These are phyloP conservation scores for Pythium dissimile DNA, from an alignment of 352 stramenopile genomes.

Conservation along the genomic window DNA sequence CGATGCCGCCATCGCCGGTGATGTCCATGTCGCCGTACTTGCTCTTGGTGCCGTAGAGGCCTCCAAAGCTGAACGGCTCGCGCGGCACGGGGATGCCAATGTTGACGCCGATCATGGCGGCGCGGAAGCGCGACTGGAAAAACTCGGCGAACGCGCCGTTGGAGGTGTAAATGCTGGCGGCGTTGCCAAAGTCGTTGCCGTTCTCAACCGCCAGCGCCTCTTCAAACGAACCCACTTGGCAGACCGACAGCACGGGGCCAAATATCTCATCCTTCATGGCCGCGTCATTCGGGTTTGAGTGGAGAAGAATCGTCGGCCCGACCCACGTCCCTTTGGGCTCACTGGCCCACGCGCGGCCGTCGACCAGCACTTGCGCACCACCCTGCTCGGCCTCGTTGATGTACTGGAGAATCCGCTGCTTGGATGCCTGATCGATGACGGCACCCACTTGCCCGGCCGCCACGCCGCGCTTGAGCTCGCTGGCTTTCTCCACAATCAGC, in stretches of 20 bases:
- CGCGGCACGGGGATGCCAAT: constrained; percentile 94
- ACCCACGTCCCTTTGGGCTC: constrained; percentile 83
- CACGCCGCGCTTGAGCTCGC: constrained; percentile 85
- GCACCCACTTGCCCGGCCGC: constrained; percentile 92
- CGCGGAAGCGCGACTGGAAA: constrained; percentile 90
- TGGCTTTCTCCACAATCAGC: constrained; percentile 85
- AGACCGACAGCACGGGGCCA: constrained; percentile 94
- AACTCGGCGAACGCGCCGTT: constrained; percentile 93
- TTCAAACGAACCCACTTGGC: constrained; percentile 81
- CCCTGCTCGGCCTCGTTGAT: constrained; percentile 89
- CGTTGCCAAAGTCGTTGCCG: constrained; percentile 96
- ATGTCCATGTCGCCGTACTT: constrained; percentile 99
- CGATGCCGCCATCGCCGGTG: constrained; percentile 94
- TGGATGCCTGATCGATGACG: constrained; percentile 91
- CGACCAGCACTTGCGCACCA: constrained; percentile 89
- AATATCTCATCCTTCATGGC: constrained; percentile 97
- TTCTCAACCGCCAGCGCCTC: constrained; percentile 97
- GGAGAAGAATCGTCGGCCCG: constrained; percentile 94
- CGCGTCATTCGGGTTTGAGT: constrained; percentile 79
- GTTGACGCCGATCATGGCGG: constrained; percentile 96
- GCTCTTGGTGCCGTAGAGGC: constrained; percentile 94
- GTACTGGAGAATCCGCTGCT: constrained; percentile 92
- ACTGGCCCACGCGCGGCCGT: constrained; percentile 83
- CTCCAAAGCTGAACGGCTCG: constrained; percentile 96
- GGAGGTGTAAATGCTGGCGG: constrained; percentile 95